Percentiles rank a stretch among this genome's conserved stretches.
These are phyloP conservation scores for Begonia loranthoides DNA, from an alignment of 306 rosid genomes.

Conservation along the genomic window DNA sequence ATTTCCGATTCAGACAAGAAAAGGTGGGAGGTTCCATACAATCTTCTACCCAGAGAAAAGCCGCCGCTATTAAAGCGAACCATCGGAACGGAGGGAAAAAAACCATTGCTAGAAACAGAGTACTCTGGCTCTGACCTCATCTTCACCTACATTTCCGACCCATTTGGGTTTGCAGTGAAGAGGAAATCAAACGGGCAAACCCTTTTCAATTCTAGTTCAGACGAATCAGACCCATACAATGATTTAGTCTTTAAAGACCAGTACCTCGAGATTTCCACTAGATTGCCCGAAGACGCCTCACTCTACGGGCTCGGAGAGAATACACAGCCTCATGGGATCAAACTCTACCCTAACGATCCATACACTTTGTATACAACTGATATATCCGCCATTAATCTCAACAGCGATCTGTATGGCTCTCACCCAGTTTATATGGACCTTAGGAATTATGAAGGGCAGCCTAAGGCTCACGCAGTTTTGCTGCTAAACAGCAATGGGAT, in stretches of 20 bases:
- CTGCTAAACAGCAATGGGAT: conserved; percentile 89
- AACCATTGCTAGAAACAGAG: conserved; percentile 30
- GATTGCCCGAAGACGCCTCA: conserved; percentile 61
- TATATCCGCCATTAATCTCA: conserved; percentile 77
- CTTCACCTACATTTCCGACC: conserved; percentile 63
- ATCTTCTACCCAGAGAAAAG: conserved; percentile 58
- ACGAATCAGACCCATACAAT: conserved; percentile 37
- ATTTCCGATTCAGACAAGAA: conserved; percentile 66
- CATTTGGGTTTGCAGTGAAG: conserved; percentile 59
- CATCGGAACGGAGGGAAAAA: conserved; percentile 28
- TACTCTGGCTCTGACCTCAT: conserved; percentile 51
- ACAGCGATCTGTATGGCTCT: conserved; percentile 82
- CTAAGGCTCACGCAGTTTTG: conserved; percentile 69
- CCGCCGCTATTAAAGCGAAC: conserved; percentile 41
- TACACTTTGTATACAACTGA: conserved; percentile 77
- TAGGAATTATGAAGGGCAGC: conserved; percentile 42
- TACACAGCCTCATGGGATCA: conserved; percentile 86
- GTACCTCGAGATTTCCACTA: conserved; percentile 79
- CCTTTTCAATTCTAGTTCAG: conserved; percentile 46
- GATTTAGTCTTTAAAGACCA: conserved; percentile 78
- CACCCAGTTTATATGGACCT: conserved; percentile 93
- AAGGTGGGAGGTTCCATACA: conserved; percentile 93
- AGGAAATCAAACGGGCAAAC: conserved; percentile 68
- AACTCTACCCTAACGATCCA: conserved; percentile 61
- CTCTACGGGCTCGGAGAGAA: conserved; percentile 86